Base-by-base conservation (phyloP, 176 grass and related monocot genomes). In the Hsuehochloa calcarea region DNA sequence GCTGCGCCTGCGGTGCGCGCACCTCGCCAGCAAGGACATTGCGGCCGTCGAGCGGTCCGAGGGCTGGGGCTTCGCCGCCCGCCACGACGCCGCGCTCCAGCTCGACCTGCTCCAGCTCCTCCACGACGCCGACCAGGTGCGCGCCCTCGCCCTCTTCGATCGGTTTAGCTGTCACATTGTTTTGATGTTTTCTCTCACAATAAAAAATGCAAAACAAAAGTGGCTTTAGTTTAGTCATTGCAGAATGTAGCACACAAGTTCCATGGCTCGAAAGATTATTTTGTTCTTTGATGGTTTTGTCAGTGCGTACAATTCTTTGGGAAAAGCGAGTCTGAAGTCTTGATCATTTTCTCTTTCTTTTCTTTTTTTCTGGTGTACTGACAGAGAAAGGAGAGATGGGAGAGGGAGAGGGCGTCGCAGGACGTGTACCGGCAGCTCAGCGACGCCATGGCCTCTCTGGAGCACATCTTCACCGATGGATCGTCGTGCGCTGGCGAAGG, bases 381-480 rank as follows among this genome's bases (percentile, higher is more conserved):
- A 72, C 91, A 96, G 94, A 94, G 92, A 31, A 92, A 84, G 41
- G 74, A 79, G 72, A 84, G 80, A 67, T 97, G 94, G 92, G 79
- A 51, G 25, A 75, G 84, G 25, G 85, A 88, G 41, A 77, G 89
- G 37, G 80, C 58, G 5, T 82, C 80, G 2, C 89, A 90, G 82
- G 78, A 82, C 52, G 88, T 85, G 44, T 97, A 97, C 85, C 75
- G 61, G 34, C 85, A 90, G 80, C 76, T 97, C 66, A 89, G 80
- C 45, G 90, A 92, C 69, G 90, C 92, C 70, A 97, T 92, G 90
- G 77, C 80, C 38, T 63, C 86, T 23, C 83, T 97, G 41, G 55
- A 89, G 8, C 80, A 66, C 82, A 72, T 83, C 75, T 94, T 90
- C 50, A 4, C 78, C 2, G 65, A 16, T 10, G 46, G 59, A 8